A percentile compares a stretch with the other conserved stretches of the same genome.
These are phyloP conservation scores for Solanum phureja DNA, from an alignment of 257 asterid species.

Conservation along the genomic window DNA sequence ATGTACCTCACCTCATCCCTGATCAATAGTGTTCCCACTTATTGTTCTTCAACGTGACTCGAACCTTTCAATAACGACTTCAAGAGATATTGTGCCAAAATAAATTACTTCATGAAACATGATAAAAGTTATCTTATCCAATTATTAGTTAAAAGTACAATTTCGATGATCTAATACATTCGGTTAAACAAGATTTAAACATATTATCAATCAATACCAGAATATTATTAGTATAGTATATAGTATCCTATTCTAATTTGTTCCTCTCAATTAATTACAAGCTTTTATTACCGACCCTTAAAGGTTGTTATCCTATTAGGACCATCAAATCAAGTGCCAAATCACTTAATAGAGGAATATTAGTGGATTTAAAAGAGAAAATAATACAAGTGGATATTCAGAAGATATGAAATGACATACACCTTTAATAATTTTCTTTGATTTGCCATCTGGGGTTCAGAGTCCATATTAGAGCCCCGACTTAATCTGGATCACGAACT, in stretches of 20 bases:
- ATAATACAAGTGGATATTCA: background rate
- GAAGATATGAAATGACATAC: background rate
- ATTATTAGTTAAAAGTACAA: background rate
- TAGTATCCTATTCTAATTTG: background rate
- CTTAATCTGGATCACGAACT: too few relatives aligned
- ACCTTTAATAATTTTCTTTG: background rate
- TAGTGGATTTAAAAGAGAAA: background rate
- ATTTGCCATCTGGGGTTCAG: rapidly evolving
- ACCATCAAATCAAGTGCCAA: background rate
- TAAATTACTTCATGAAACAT: background rate
- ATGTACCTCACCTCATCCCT: background rate
- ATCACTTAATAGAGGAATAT: background rate
- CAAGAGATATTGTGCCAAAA: background rate
- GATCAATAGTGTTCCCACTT: background rate
- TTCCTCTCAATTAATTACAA: background rate
- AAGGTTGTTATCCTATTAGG: background rate
- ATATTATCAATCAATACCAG: background rate
- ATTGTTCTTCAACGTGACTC: too few relatives aligned
- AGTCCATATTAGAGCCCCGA: background rate
- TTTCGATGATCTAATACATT: background rate
- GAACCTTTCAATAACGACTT: background rate
- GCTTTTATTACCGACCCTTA: background rate
- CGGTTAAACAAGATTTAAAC: background rate
- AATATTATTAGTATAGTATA: background rate
- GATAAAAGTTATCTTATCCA: background rate